Percentiles rank a stretch among this genome's conserved stretches.
These are phyloP conservation scores for Cladophialophora psammophila DNA, from an alignment of 2,329 filamentous ascomycete species.

Conservation along the genomic window DNA sequence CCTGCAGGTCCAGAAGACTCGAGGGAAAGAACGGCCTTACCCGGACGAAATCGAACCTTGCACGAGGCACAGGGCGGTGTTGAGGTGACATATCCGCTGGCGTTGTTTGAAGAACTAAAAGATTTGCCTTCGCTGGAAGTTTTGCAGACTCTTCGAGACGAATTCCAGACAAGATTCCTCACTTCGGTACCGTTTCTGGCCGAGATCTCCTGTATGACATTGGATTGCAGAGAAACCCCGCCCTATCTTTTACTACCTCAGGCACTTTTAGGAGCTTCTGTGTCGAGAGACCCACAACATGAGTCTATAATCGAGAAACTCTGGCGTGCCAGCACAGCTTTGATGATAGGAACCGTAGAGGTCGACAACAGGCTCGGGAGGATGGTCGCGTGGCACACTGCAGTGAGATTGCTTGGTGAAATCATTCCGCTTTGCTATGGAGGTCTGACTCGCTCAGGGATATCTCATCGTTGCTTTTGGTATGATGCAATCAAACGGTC, in stretches of 20 bases:
- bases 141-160: neutral
- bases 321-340: slow-evolving; percentile 8
- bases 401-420: slow-evolving; percentile 6
- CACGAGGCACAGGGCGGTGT: neutral
- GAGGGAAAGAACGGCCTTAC: neutral
- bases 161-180: neutral
- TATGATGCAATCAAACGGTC: neutral
- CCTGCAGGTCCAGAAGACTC: neutral
- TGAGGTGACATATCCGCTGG: slow-evolving; percentile 8
- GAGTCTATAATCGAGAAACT: slow-evolving; percentile 4
- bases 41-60: neutral
- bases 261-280: slow-evolving; percentile 13
- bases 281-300: slow-evolving; percentile 5
- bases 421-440: neutral
- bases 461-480: slow-evolving; percentile 15
- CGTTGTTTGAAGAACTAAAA: slow-evolving; percentile 15
- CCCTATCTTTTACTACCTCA: slow-evolving; percentile 13
- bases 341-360: slow-evolving; percentile 9
- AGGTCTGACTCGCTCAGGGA: slow-evolving; percentile 7
- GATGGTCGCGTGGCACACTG: slow-evolving; percentile 11
- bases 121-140: slow-evolving; percentile 7
- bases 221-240: neutral
- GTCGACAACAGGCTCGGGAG: slow-evolving; percentile 24
- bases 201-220: neutral
- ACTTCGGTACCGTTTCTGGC: slow-evolving; percentile 13